Evolutionary conservation across 1,139 yeast species (phyloP).

Genomic region (Pichiaceae sp.): DNA sequence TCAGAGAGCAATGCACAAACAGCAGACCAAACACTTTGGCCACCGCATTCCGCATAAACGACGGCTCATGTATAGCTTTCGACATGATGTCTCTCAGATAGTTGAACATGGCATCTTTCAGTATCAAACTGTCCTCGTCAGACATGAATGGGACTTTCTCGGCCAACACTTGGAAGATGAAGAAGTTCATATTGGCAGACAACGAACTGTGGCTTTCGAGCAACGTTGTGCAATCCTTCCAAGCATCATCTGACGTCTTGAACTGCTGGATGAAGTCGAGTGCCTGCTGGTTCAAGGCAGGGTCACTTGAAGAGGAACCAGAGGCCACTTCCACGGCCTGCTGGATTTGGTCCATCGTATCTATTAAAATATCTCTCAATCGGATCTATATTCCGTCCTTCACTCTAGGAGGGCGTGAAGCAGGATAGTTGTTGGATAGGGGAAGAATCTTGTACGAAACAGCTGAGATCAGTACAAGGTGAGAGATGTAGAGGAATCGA

Average conservation of each 20-base stretch:
- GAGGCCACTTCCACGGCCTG: slow-evolving; percentile 92
- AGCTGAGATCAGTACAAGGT: too few species aligned
- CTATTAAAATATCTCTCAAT: background rate
- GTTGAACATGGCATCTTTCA: slow-evolving; percentile 35
- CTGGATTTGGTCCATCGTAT: too few species aligned
- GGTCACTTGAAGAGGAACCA: slow-evolving; percentile 68
- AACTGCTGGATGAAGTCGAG: slow-evolving; percentile 68
- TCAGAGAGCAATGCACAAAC: slow-evolving; percentile 58
- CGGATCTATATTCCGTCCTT: background rate
- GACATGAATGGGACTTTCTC: slow-evolving; percentile 47
- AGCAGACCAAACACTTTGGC: slow-evolving; percentile 66
- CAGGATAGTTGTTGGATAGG: too few species aligned
- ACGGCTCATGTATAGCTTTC: slow-evolving; percentile 38
- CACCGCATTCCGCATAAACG: slow-evolving; percentile 68
- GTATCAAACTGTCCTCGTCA: slow-evolving; percentile 36
- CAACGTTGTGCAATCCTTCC: slow-evolving; percentile 65
- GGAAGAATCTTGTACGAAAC: too few species aligned
- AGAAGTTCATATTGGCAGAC: slow-evolving; percentile 54
- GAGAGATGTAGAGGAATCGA: too few species aligned
- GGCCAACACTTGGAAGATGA: slow-evolving; percentile 74
- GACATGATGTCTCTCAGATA: slow-evolving; percentile 29
- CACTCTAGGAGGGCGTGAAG: too few species aligned
- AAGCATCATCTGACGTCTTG: slow-evolving; percentile 70
- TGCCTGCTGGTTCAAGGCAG: slow-evolving; percentile 71
- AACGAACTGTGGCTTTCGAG: slow-evolving; percentile 27